These are phyloP conservation scores for Arachis hypogaea DNA, from an alignment of 306 rosid species.

Conservation along the genomic window DNA sequence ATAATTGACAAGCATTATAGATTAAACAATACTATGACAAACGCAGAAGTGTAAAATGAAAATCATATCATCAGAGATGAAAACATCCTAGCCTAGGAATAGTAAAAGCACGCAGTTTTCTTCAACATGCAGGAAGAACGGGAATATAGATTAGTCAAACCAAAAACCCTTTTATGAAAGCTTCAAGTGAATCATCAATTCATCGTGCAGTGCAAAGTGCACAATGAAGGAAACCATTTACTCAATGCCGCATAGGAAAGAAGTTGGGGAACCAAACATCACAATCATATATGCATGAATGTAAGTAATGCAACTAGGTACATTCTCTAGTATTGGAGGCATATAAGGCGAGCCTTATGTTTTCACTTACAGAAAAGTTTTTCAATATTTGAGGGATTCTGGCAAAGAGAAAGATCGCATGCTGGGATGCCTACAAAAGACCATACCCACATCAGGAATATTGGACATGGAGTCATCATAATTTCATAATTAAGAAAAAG, in stretches of 20 bases:
- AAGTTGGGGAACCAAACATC: slow-evolving; percentile 19
- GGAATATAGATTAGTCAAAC: slow-evolving; percentile 26
- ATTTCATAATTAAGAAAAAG: slow-evolving; percentile 9
- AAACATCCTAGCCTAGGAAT: slow-evolving; percentile 1
- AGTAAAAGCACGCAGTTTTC: slow-evolving; percentile 29
- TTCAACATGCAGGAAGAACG: slow-evolving; percentile 20
- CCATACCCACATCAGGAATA: slow-evolving; percentile 42
- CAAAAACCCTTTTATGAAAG: slow-evolving; percentile 21
- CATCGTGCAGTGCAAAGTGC: not conserved
- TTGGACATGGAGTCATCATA: slow-evolving; percentile 17
- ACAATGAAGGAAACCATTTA: slow-evolving; percentile 26
- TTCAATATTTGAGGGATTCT: slow-evolving; percentile 96
- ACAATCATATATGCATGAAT: not conserved
- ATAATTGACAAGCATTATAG: slow-evolving; percentile 28
- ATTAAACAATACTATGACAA: slow-evolving; percentile 2
- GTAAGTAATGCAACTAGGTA: slow-evolving; percentile 19
- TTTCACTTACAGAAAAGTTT: slow-evolving; percentile 85
- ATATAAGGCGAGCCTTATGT: slow-evolving; percentile 27
- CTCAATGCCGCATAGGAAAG: slow-evolving; percentile 15
- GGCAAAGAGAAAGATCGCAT: slow-evolving; percentile 87
- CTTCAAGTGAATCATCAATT: slow-evolving; percentile 15
- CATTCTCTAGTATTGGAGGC: slow-evolving; percentile 32
- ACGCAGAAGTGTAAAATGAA: slow-evolving; percentile 27
- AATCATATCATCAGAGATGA: slow-evolving; percentile 5
- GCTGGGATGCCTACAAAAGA: slow-evolving; percentile 86